Conservation (phyloP, 306 rosid species). For the Lotus japonicus region DNA sequence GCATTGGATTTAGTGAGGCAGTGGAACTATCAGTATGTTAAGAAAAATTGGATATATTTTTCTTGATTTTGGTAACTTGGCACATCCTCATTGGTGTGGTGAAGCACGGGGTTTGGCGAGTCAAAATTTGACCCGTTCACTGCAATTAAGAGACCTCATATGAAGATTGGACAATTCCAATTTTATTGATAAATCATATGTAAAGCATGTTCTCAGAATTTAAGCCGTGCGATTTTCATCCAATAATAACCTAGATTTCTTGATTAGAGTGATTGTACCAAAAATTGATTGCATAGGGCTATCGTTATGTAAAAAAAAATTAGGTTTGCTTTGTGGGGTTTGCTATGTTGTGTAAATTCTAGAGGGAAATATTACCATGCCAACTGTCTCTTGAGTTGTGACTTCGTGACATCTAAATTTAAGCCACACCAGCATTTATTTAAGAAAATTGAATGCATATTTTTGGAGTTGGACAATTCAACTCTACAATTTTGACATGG, state of each 20-base stretch:
- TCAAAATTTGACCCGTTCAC: too few species aligned
- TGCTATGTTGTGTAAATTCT: background rate
- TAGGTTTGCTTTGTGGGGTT: background rate
- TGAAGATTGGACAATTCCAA: too few species aligned
- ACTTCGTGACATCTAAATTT: slow-evolving; percentile 16
- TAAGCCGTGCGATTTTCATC: too few species aligned
- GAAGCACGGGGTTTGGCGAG: too few species aligned
- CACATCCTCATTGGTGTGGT: background rate
- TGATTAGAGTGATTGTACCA: too few species aligned
- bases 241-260: too few species aligned
- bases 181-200: too few species aligned
- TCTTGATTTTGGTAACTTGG: background rate
- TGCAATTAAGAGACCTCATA: too few species aligned
- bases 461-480: slow-evolving; percentile 12
- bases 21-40: slow-evolving; percentile 26
- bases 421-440: background rate
- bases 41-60: background rate
- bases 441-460: background rate
- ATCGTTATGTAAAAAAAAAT: too few species aligned
- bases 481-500: slow-evolving; percentile 7
- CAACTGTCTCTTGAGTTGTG: background rate
- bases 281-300: background rate
- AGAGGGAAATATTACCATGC: slow-evolving; percentile 5
- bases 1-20: slow-evolving; percentile 57
- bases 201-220: too few species aligned